These are phyloP conservation scores for Mucor racemosus DNA, from an alignment of 371 early-diverging fungal species.

Conservation along the genomic window DNA sequence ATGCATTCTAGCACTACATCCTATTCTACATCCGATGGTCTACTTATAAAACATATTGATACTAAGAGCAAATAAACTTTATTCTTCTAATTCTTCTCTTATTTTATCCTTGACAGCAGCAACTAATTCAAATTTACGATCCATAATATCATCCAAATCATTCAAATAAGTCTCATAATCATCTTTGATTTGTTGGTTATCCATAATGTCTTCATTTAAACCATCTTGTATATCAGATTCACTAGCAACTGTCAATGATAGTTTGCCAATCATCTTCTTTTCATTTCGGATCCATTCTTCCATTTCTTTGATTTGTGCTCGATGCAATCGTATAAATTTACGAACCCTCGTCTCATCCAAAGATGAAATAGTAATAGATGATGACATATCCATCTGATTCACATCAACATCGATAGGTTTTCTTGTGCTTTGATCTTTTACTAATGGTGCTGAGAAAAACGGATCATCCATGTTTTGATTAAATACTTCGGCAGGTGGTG, in stretches of 20 bases:
- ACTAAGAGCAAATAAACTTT: background rate
- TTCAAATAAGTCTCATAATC: slow-evolving; percentile 53
- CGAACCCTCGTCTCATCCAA: background rate
- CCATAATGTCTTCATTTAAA: slow-evolving; percentile 21
- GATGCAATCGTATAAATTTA: slow-evolving; percentile 73
- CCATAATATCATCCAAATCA: slow-evolving; percentile 56
- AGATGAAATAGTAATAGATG: background rate
- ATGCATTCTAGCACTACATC: background rate
- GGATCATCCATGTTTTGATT: slow-evolving; percentile 5
- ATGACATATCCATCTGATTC: background rate
- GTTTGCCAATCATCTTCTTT: slow-evolving; percentile 75
- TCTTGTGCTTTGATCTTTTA: background rate
- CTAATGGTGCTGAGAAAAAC: slow-evolving; percentile 3
- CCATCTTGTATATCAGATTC: slow-evolving; percentile 33
- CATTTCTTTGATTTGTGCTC: slow-evolving; percentile 76
- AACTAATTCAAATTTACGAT: slow-evolving; percentile 34
- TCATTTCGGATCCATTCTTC: slow-evolving; percentile 80
- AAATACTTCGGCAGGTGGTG: slow-evolving; percentile 43
- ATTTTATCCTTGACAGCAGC: slow-evolving; percentile 13
- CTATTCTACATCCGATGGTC: slow-evolving; percentile 4
- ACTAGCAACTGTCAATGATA: slow-evolving; percentile 56
- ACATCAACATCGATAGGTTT: background rate
- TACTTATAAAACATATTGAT: slow-evolving; percentile 2
- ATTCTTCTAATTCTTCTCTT: slow-evolving; percentile 1
- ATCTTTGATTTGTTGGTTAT: slow-evolving; percentile 32